Evolutionary conservation across 2,329 filamentous ascomycete genomes (phyloP), one percentile per base, ranked within the genome.

Genomic region (Clarireedia monteithiana): DNA sequence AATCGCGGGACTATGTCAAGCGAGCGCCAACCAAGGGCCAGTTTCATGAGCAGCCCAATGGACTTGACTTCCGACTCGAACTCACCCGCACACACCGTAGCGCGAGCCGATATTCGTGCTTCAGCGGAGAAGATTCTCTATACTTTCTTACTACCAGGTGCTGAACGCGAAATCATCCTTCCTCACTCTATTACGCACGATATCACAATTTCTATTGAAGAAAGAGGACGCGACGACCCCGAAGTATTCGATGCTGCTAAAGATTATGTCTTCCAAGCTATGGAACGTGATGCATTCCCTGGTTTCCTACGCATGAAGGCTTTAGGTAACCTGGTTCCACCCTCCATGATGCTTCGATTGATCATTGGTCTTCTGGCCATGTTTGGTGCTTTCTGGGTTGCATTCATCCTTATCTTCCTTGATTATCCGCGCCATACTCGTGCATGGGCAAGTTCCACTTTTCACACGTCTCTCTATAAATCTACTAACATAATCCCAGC

Each of bases 51-150:
- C 69, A 84, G 78, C 15, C 78, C 82, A 2, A 77, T 78, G 50
- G 80, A 84, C 47, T 71, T 83, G 36, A 84, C 82, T 3, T 83
- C 86, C 36, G 88, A 91, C 67, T 91, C 88, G 12, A 89, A 85
- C 68, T 96, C 91, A 12, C 89, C 90, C 0, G 83, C 84, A 3
- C 88, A 95, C 68, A 88, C 86, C 0, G 90, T 96, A 45, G 83
- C 86, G n/a, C 82, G 94, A 61, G 84, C 90, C 60, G 94, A 99
- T 67, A 91, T 99, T 64, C 83, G 91, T 56, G 88, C 91, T 9
- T 96, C 90, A 3, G 95, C 95, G 0, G 94, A 97, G 75, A 96
- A 96, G 79, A 96, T 99, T 50, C 80, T 99, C n/a, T 99, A 96
- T 74, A 97, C 92, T 1, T 99, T 94, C 69, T 78, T 99, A 5